phyloP scores from a whole-genome alignment of 306 rosid species.

The Mimosa pudica region DNA sequence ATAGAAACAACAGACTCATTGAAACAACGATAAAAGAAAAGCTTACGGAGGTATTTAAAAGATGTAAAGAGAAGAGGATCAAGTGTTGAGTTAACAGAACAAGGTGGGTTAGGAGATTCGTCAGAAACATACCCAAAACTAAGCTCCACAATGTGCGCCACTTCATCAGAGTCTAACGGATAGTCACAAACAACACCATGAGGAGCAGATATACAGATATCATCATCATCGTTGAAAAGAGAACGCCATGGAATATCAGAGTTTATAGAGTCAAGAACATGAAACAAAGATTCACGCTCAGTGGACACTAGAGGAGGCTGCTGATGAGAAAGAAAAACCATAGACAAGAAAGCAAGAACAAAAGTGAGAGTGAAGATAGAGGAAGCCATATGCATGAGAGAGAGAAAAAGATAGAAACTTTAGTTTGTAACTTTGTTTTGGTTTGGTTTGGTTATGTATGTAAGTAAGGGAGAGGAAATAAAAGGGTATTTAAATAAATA shows the following conservation, averaged over 20 bases:
- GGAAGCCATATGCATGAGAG: conserved; percentile 39
- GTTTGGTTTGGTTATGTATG: background rate
- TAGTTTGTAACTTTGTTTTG: background rate
- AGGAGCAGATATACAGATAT: conserved; percentile 63
- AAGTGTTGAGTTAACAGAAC: conserved; percentile 57
- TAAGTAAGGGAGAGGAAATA: too few species aligned
- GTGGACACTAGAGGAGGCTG: conserved; percentile 46
- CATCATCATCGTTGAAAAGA: conserved; percentile 53
- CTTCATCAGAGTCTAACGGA: conserved; percentile 20
- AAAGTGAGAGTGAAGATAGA: conserved; percentile 18
- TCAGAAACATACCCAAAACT: conserved; percentile 82
- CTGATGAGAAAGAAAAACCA: conserved; percentile 36
- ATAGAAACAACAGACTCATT: conserved; percentile 41
- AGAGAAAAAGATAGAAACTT: background rate
- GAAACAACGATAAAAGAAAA: conserved; percentile 84
- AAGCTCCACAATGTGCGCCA: conserved; percentile 60
- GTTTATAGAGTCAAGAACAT: conserved; percentile 65
- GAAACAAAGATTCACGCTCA: conserved; percentile 55
- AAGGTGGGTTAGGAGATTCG: conserved; percentile 66
- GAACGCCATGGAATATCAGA: conserved; percentile 65
- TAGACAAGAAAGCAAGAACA: conserved; percentile 11
- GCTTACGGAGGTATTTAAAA: conserved; percentile 64
- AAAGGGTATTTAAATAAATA: background rate
- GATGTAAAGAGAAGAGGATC: conserved; percentile 60
- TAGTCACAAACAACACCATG: conserved; percentile 72